phyloP scores from a whole-genome alignment of 1,284 basidiomycete genomes.

The Sphaerobolus stellatus region DNA sequence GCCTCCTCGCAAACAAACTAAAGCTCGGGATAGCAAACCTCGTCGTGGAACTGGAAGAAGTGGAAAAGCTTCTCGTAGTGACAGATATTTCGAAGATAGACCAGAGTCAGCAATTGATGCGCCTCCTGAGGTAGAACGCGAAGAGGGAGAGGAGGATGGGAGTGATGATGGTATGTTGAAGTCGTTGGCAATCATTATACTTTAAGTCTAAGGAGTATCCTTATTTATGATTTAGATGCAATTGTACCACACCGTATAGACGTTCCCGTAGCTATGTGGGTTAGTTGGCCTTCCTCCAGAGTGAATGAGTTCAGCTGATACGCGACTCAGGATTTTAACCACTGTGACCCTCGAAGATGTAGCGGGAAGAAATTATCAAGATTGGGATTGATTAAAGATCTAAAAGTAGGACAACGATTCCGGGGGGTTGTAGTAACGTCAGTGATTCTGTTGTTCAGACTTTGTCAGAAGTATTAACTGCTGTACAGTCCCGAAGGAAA shows the following conservation, averaged over 20 bases:
- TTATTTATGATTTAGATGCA: constrained; percentile 23
- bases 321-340: constrained; percentile 81
- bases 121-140: constrained; percentile 19
- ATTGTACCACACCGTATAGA: constrained; percentile 48
- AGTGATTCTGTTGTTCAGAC: constrained; percentile 10
- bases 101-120: constrained; percentile 55
- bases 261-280: constrained; percentile 88
- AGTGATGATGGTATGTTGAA: constrained; percentile 34
- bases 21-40: constrained; percentile 1
- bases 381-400: constrained; percentile 80
- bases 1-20: constrained; percentile 7
- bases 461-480: constrained; percentile 4
- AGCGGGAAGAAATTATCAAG: constrained; percentile 93
- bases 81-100: constrained; percentile 22
- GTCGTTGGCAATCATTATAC: constrained; percentile 22
- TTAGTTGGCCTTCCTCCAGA: constrained; percentile 36
- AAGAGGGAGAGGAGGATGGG: constrained; percentile 25
- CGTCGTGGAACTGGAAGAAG: neutral
- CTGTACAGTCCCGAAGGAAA: constrained; percentile 80
- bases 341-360: constrained; percentile 93
- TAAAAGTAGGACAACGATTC: constrained; percentile 85
- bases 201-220: constrained; percentile 20
- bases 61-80: neutral
- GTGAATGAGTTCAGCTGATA: neutral
- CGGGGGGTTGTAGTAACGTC: constrained; percentile 92